These are phyloP conservation scores for Pyrenophora teres DNA, from an alignment of 2,329 filamentous ascomycete genomes.

Conservation along the genomic window DNA sequence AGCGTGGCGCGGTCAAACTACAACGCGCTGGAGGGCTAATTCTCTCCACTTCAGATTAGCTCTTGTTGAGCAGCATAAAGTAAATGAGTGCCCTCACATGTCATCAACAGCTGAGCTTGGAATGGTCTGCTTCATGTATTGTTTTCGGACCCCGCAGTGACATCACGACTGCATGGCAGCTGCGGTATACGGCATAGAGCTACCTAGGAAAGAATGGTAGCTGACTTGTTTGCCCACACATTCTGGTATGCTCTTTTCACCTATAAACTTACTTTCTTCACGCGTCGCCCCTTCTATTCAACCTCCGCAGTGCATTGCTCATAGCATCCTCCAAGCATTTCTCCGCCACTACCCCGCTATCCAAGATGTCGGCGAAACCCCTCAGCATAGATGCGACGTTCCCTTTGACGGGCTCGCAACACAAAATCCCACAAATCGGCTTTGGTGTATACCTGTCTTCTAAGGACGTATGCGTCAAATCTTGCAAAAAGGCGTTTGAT, in stretches of 20 bases:
- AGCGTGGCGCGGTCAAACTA: slow-evolving; percentile 1
- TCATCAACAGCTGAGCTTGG: neutral
- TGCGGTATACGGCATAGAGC: slow-evolving; percentile 5
- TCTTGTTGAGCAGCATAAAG: neutral
- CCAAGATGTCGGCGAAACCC: slow-evolving; percentile 21
- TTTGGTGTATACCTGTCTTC: slow-evolving; percentile 73
- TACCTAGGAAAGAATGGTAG: neutral
- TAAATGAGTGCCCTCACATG: neutral
- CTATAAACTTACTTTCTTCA: slow-evolving; percentile 5
- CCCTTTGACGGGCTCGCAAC: slow-evolving; percentile 55
- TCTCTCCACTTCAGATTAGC: neutral
- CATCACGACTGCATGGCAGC: slow-evolving; percentile 22
- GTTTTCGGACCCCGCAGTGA: slow-evolving; percentile 11
- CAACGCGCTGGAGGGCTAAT: neutral
- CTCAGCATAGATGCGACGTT: slow-evolving; percentile 55
- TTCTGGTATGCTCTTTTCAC: slow-evolving; percentile 15
- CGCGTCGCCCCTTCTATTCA: slow-evolving; percentile 2
- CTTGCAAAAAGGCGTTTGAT: slow-evolving; percentile 63
- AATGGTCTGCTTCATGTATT: neutral
- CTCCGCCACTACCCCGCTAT: slow-evolving; percentile 11
- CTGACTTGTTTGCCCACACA: neutral
- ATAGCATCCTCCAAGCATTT: slow-evolving; percentile 8
- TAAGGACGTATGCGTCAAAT: slow-evolving; percentile 59
- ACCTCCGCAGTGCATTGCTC: slow-evolving; percentile 6
- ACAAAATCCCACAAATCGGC: slow-evolving; percentile 67